Evolutionary conservation across 768 basidiomycete species (phyloP).

Genomic region (Dacryopinax primogenitus): DNA sequence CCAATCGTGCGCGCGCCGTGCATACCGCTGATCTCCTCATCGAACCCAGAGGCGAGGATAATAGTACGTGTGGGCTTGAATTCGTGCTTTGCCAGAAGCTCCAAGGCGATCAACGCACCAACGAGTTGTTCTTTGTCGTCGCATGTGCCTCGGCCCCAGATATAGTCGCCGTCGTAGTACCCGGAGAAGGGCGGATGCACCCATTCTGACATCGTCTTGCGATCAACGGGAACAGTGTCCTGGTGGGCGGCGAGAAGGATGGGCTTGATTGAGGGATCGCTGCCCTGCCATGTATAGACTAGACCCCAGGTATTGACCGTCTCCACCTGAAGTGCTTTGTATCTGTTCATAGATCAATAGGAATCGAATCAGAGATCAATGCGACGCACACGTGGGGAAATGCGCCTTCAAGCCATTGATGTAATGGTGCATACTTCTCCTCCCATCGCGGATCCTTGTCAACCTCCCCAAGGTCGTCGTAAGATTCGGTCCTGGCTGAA

Average conservation of each 20-base stretch:
- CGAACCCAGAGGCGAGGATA: constrained; percentile 53
- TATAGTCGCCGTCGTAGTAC: constrained; percentile 43
- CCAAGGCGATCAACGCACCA: constrained; percentile 34
- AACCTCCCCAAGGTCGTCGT: background rate
- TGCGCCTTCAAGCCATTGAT: background rate
- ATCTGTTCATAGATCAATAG: constrained; percentile 28
- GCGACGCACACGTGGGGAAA: background rate
- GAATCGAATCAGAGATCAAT: background rate
- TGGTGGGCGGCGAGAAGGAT: constrained; percentile 56
- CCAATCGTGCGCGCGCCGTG: constrained; percentile 38
- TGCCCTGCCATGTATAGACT: constrained; percentile 61
- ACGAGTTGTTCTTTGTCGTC: constrained; percentile 49
- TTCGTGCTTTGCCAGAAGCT: constrained; percentile 47
- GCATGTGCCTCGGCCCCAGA: constrained; percentile 64
- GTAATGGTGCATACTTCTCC: background rate
- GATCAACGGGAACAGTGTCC: constrained; percentile 13
- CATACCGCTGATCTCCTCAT: constrained; percentile 53
- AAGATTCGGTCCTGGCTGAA: background rate
- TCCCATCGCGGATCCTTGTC: background rate
- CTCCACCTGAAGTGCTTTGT: constrained; percentile 43
- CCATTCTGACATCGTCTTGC: background rate
- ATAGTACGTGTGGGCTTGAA: constrained; percentile 53
- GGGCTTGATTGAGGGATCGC: constrained; percentile 50
- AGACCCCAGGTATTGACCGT: constrained; percentile 68
- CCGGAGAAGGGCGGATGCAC: constrained; percentile 50